Evolutionary conservation across 768 basidiomycete species (phyloP).

Genomic region (Mycena crocata): DNA sequence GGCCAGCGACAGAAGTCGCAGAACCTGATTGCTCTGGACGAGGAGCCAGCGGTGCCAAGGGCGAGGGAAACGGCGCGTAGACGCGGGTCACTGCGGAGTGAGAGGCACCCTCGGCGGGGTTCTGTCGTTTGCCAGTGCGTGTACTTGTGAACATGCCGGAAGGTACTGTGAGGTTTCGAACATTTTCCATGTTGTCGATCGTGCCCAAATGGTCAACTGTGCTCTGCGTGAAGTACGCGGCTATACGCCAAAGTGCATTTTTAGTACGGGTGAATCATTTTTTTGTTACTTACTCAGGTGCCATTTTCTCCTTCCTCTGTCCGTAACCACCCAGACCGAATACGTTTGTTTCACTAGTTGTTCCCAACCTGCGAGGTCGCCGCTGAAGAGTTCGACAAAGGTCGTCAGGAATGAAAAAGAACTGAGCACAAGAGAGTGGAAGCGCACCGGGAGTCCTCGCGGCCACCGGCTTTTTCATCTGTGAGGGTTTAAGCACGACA

Average conservation of each 20-base stretch:
- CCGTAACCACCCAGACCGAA: conserved; percentile 79
- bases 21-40: neutral
- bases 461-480: too few relatives aligned
- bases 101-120: conserved; percentile 52
- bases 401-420: conserved; percentile 30
- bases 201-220: conserved; percentile 79
- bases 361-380: conserved; percentile 72
- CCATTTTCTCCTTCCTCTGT: conserved; percentile 80
- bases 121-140: conserved; percentile 65
- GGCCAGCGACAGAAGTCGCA: neutral
- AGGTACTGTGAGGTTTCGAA: conserved; percentile 73
- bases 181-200: conserved; percentile 72
- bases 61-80: conserved; percentile 34
- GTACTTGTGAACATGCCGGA: conserved; percentile 77
- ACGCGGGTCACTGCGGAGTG: conserved; percentile 39
- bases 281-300: conserved; percentile 75
- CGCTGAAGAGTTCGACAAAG: conserved; percentile 48
- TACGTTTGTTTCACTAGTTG: conserved; percentile 87
- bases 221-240: conserved; percentile 85
- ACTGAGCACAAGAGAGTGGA: conserved; percentile 4
- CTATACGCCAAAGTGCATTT: conserved; percentile 48
- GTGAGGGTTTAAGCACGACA: too few relatives aligned
- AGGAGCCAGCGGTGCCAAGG: conserved; percentile 22
- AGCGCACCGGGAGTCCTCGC: too few relatives aligned
- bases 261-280: conserved; percentile 17